phyloP scores from a whole-genome alignment of 2,329 filamentous ascomycete species.

The Amphichorda felina region DNA sequence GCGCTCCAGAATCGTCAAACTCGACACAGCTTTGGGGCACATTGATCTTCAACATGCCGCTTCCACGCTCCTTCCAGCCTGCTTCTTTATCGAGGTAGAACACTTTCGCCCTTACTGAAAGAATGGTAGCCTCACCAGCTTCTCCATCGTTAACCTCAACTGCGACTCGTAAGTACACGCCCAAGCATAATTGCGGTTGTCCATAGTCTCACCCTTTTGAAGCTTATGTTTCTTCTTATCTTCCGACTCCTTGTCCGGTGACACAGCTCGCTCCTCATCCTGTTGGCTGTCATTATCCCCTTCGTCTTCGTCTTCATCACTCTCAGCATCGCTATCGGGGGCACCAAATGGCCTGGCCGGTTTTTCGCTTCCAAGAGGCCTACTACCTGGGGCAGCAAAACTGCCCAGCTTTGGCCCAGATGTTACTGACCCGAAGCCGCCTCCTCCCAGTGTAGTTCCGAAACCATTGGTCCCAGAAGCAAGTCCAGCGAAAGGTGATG shows the following conservation, averaged over 20 bases:
- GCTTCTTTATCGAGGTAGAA: slow-evolving; percentile 63
- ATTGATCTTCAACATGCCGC: slow-evolving; percentile 78
- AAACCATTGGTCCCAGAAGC: slow-evolving; percentile 34
- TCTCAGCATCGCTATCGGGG: slow-evolving; percentile 52
- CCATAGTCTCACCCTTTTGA: slow-evolving; percentile 51
- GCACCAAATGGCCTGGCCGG: slow-evolving; percentile 60
- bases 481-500: slow-evolving; percentile 37
- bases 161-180: slow-evolving; percentile 23
- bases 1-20: slow-evolving; percentile 32
- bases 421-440: slow-evolving; percentile 21
- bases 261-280: slow-evolving; percentile 31
- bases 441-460: slow-evolving; percentile 33
- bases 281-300: slow-evolving; percentile 27
- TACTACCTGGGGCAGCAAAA: slow-evolving; percentile 54
- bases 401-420: slow-evolving; percentile 41
- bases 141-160: slow-evolving; percentile 75
- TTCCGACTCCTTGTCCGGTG: slow-evolving; percentile 43
- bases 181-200: background rate
- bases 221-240: slow-evolving; percentile 55
- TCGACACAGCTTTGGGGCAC: slow-evolving; percentile 46
- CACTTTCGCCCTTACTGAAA: slow-evolving; percentile 71
- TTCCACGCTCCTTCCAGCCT: slow-evolving; percentile 83
- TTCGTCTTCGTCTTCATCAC: slow-evolving; percentile 23
- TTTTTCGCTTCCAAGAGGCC: slow-evolving; percentile 41
- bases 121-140: slow-evolving; percentile 64